A percentile compares a stretch with the other conserved stretches of the same genome.
Conservation (phyloP, 257 asterid species). For the Solanum sparsipilum region DNA sequence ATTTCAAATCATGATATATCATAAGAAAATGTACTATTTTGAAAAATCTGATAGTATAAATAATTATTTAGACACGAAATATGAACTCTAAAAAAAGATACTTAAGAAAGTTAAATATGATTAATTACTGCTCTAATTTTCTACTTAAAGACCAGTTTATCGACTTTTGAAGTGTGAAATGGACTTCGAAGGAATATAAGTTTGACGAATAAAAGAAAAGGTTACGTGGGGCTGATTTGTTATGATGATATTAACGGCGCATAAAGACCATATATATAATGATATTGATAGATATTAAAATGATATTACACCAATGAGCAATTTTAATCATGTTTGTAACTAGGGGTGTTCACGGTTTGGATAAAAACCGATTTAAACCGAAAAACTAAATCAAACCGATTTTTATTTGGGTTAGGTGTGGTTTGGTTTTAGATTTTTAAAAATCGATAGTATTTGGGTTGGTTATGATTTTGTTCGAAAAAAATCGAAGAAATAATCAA, state of each 20-base stretch:
- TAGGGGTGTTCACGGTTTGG: too few species aligned
- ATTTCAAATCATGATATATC: not conserved
- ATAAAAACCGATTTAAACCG: too few species aligned
- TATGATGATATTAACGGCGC: not conserved
- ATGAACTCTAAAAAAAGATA: not conserved
- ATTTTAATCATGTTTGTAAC: not conserved
- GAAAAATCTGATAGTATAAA: not conserved
- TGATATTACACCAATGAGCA: not conserved
- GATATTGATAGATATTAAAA: not conserved
- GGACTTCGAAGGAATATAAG: not conserved
- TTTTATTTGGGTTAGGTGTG: too few species aligned
- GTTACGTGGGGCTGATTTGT: not conserved
- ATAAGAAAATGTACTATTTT: not conserved
- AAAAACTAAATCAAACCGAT: too few species aligned
- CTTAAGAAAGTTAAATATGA: not conserved
- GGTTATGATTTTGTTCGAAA: too few species aligned
- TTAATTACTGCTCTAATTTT: not conserved
- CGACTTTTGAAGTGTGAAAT: not conserved
- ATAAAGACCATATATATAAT: not conserved
- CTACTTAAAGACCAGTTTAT: not conserved
- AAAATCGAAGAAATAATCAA: too few species aligned
- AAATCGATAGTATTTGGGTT: too few species aligned
- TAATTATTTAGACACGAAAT: not conserved
- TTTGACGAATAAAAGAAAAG: not conserved
- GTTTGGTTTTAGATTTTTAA: too few species aligned